Base-by-base conservation (phyloP, 1,284 basidiomycete genomes). In the Cystobasidiaceae sp. region DNA sequence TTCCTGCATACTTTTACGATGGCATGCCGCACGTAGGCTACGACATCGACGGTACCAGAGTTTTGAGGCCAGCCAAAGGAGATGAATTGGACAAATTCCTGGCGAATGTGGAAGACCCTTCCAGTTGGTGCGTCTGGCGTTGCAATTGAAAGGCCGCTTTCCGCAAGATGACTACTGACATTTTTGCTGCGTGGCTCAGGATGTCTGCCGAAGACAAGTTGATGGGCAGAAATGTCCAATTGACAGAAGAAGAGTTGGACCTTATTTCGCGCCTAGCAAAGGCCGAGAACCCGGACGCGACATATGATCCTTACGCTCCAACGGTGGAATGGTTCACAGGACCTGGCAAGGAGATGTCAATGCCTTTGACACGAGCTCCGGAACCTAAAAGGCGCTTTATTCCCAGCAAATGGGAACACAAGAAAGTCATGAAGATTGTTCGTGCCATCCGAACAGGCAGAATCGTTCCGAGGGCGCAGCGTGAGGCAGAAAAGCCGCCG, bases 391-490 rank as follows among this genome's bases (percentile, higher is more conserved):
- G 91, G 57, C 84, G 96, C 59, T 99, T 94, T 85, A 85, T 97
- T 5, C 91, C 94, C 13, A 94, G 90, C 80, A 98, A 96, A 82
- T 98, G 96, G 96, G 96, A 98, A 80, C 97, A 97, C 80, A 87
- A 97, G 82, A 98, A 98, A 84, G 92, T 98, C 71, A 97, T 98
- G 93, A 99, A 98, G 84, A 97, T 98, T 71, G 94, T 98, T 68
- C 91, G 93, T 58, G 94, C 94, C 15, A 98, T 98, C 74, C 87
- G 96, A 23, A 86, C 93, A 79, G 96, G 96, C 41, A 86, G 91
- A 34, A 98, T 99, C 71, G 75, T 92, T 4, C 89, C 93, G 45
- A 86, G 88, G 70, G 96, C 93, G 78, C 90, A 92, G 3, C 39
- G 45, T 11, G 80, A 84, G 0, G 82, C 84, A n/a, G 75, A 80